Evolutionary conservation across 2,329 filamentous ascomycete species (phyloP).

Genomic region (Aspergillus intermedius): DNA sequence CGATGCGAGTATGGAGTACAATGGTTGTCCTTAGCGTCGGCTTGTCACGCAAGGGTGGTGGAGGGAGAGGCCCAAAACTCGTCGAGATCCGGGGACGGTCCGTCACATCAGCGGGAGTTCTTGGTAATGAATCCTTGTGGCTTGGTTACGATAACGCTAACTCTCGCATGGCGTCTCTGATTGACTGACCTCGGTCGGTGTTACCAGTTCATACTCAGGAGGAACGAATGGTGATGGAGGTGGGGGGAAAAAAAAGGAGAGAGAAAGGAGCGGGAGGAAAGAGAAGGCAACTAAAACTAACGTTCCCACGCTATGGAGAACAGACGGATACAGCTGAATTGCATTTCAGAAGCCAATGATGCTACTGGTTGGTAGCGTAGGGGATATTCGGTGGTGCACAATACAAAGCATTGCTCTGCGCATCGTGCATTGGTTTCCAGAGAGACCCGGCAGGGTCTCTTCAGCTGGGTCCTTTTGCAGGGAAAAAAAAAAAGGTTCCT

Average conservation of each 20-base stretch:
- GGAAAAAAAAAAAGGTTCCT: too few species aligned
- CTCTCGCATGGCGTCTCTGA: too few species aligned
- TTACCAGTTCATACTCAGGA: not conserved
- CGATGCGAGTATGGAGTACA: too few species aligned
- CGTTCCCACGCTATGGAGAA: not conserved
- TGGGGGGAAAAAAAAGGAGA: too few species aligned
- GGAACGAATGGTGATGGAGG: not conserved
- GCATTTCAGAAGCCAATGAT: not conserved
- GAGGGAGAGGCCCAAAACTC: slow-evolving; percentile 6
- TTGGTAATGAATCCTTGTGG: not conserved
- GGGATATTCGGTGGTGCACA: not conserved
- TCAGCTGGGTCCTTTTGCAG: not conserved
- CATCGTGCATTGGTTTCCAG: not conserved
- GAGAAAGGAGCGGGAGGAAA: too few species aligned
- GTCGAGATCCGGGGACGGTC: slow-evolving; percentile 7
- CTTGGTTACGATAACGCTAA: not conserved
- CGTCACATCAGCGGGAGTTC: not conserved
- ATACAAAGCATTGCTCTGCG: too few species aligned
- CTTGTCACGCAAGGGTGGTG: slow-evolving; percentile 14
- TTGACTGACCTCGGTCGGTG: not conserved
- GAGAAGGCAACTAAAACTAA: too few species aligned
- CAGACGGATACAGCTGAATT: not conserved
- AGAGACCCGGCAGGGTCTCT: not conserved
- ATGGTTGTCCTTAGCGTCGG: too few species aligned
- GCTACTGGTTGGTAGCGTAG: not conserved